These are phyloP conservation scores for Aspergillus caelatus DNA, from an alignment of 2,329 filamentous ascomycete species.

Conservation along the genomic window DNA sequence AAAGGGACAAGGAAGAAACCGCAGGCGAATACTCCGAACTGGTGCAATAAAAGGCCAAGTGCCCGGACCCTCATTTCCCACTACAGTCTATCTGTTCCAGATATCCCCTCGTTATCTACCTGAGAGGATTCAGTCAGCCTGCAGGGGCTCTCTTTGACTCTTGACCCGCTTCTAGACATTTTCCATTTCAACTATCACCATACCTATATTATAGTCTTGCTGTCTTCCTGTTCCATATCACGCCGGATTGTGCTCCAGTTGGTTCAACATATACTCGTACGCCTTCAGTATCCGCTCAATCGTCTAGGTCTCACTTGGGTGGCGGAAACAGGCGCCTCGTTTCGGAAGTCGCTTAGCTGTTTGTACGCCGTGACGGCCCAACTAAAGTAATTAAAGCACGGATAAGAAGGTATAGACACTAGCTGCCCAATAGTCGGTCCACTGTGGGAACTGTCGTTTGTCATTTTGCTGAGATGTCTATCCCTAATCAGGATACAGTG, in stretches of 20 bases:
- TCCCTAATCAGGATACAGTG: not conserved
- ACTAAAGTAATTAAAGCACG: constrained; percentile 1
- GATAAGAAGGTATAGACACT: not conserved
- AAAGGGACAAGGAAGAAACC: not conserved
- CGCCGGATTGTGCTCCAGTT: not conserved
- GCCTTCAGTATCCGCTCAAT: not conserved
- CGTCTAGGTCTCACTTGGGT: constrained; percentile 5
- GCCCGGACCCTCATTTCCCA: not conserved
- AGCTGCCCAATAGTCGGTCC: not conserved
- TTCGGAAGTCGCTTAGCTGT: constrained; percentile 4
- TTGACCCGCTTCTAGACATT: not conserved
- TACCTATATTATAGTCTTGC: not conserved
- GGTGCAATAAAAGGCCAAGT: constrained; percentile 1
- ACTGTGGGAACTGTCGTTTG: not conserved
- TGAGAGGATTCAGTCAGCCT: not conserved
- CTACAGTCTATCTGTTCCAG: not conserved
- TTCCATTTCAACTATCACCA: not conserved
- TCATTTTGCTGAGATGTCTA: constrained; percentile 4
- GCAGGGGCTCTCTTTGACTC: not conserved
- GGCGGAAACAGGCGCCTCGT: constrained; percentile 11
- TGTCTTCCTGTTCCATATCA: not conserved
- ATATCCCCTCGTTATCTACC: not conserved
- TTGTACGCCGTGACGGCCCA: constrained; percentile 6
- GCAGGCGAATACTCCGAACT: not conserved
- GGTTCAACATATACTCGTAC: constrained; percentile 2